phyloP scores from a whole-genome alignment of 352 stramenopile genomes.

The Phytopythium chamaehyphon region DNA sequence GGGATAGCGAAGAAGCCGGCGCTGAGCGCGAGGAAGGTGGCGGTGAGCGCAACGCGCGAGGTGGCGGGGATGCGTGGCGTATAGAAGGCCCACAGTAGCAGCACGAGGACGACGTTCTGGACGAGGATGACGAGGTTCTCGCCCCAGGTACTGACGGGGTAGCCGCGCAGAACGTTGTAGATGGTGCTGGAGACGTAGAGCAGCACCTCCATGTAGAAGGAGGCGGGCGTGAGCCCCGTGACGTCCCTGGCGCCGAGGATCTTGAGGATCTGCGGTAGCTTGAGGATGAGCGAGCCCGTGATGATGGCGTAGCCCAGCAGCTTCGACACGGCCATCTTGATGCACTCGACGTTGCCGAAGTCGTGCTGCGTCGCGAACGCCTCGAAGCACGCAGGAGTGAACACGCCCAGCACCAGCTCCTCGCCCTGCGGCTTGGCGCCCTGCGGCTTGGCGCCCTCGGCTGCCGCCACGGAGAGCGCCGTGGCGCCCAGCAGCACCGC shows the following conservation, averaged over 20 bases:
- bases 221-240: conserved; percentile 76
- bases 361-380: conserved; percentile 78
- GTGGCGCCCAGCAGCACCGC: conserved; percentile 6
- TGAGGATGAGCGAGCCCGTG: conserved; percentile 79
- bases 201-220: conserved; percentile 88
- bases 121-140: conserved; percentile 84
- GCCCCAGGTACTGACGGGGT: conserved; percentile 84
- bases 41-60: conserved; percentile 39
- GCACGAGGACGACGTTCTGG: conserved; percentile 81
- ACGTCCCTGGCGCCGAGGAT: conserved; percentile 77
- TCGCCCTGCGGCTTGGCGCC: conserved; percentile 8
- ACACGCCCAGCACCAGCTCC: conserved; percentile 65
- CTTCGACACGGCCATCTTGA: conserved; percentile 85
- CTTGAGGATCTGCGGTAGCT: conserved; percentile 89
- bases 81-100: conserved; percentile 75
- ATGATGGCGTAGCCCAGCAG: conserved; percentile 86
- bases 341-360: conserved; percentile 76
- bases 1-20: conserved; percentile 61
- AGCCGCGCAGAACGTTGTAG: conserved; percentile 83
- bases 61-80: conserved; percentile 46
- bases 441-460: conserved; percentile 3
- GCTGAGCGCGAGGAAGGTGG: conserved; percentile 45
- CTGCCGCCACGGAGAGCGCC: conserved; percentile 2
- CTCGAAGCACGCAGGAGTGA: conserved; percentile 77
- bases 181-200: conserved; percentile 77